Evolutionary conservation across 495 filamentous ascomycete species (phyloP).

Genomic region (Talaromyces thailandensis): DNA sequence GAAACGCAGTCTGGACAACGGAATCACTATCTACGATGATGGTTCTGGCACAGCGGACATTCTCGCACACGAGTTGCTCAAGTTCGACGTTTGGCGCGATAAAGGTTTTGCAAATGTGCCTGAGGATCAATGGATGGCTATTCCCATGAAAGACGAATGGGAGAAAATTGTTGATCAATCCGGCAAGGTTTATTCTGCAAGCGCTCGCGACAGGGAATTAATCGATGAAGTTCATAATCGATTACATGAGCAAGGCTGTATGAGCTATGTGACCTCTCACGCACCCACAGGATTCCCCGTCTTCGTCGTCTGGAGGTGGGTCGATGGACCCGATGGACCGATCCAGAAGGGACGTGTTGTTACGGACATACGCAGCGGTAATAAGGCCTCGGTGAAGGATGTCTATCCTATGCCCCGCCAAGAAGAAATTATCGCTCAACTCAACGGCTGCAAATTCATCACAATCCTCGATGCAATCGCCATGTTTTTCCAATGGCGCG

Average conservation of each 20-base stretch:
- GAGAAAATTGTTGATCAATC: neutral
- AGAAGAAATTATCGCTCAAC: constrained; percentile 1
- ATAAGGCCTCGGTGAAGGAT: constrained; percentile 4
- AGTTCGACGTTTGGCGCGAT: too few relatives aligned
- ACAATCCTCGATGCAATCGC: neutral
- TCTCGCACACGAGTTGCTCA: too few relatives aligned
- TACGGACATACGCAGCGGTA: constrained; percentile 9
- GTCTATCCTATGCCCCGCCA: constrained; percentile 8
- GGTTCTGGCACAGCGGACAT: too few relatives aligned
- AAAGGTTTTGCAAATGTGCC: too few relatives aligned
- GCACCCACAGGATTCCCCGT: constrained; percentile 1
- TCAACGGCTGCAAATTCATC: neutral
- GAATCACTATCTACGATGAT: too few relatives aligned
- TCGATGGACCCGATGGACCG: neutral
- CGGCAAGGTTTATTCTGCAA: constrained; percentile 6
- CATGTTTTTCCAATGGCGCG: constrained; percentile 10
- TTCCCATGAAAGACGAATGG: constrained; percentile 1
- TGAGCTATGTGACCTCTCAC: constrained; percentile 5
- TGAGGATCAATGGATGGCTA: constrained; percentile 1
- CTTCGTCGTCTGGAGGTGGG: constrained; percentile 10
- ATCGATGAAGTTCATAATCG: constrained; percentile 11
- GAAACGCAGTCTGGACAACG: too few relatives aligned
- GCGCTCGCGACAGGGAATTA: constrained; percentile 6
- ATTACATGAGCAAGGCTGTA: neutral
- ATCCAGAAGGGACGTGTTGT: constrained; percentile 7